These are phyloP conservation scores for Curvularia lunata DNA, from an alignment of 2,329 filamentous ascomycete species.

Conservation along the genomic window DNA sequence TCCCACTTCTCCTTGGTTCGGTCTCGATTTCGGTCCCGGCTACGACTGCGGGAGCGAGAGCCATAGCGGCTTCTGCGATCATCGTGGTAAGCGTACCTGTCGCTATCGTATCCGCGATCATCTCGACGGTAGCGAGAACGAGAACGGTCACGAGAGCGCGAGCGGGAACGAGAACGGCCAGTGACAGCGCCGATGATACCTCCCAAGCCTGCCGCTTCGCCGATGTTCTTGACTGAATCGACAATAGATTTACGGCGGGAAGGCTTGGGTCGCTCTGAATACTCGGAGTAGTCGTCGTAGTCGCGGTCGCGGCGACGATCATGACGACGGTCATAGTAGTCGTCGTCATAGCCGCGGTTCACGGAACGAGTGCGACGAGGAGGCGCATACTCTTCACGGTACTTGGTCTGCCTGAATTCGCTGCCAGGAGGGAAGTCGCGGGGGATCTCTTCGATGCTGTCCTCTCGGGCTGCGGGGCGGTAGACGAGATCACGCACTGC, in stretches of 20 bases:
- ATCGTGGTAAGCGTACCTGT: constrained; percentile 39
- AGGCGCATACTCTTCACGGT: constrained; percentile 56
- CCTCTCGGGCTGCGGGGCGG: constrained; percentile 64
- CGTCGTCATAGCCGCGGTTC: constrained; percentile 65
- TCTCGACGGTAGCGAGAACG: constrained; percentile 33
- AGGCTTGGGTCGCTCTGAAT: constrained; percentile 50
- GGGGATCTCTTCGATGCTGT: constrained; percentile 84
- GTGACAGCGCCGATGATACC: constrained; percentile 58
- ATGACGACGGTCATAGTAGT: constrained; percentile 45
- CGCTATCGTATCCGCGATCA: constrained; percentile 59
- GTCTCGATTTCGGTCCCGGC: constrained; percentile 58
- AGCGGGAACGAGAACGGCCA: constrained; percentile 62
- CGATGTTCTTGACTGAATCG: constrained; percentile 60
- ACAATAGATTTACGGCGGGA: constrained; percentile 64
- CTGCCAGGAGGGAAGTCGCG: constrained; percentile 78
- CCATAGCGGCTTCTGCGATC: constrained; percentile 56
- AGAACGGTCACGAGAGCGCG: constrained; percentile 44
- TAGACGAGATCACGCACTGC: constrained; percentile 58
- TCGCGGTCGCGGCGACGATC: constrained; percentile 54
- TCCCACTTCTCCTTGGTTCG: constrained; percentile 59
- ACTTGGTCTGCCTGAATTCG: constrained; percentile 55
- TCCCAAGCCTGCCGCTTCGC: constrained; percentile 65
- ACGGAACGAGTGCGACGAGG: constrained; percentile 70
- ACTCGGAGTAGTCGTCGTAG: constrained; percentile 56
- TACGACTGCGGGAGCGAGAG: constrained; percentile 58